Percentiles rank a stretch among this genome's conserved stretches.
Evolutionary conservation across 2,329 filamentous ascomycete species (phyloP).

Genomic region (Aotearoamyces nothofagi): DNA sequence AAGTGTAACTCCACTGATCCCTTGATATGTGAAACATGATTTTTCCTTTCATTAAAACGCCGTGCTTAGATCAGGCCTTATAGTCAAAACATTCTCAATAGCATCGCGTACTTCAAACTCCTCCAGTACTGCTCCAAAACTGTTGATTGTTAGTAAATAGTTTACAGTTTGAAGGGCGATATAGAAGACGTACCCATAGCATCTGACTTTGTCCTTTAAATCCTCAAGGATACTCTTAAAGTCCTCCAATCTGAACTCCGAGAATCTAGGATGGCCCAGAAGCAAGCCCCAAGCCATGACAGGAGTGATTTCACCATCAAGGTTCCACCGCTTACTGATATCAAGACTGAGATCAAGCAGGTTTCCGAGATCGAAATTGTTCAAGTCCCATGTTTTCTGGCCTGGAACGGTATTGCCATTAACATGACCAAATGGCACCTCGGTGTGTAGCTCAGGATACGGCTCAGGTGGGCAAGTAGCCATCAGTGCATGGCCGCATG

Average conservation of each 20-base stretch:
- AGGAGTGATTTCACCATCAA: slow-evolving; percentile 84
- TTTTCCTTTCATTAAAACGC: background rate
- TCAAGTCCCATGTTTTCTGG: slow-evolving; percentile 67
- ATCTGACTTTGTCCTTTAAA: slow-evolving; percentile 67
- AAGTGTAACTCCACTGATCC: no score
- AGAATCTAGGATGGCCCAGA: slow-evolving; percentile 53
- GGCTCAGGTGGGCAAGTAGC: slow-evolving; percentile 61
- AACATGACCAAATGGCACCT: slow-evolving; percentile 36
- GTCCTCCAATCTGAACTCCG: slow-evolving; percentile 50
- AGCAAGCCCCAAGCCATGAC: slow-evolving; percentile 90
- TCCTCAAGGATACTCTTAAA: slow-evolving; percentile 59
- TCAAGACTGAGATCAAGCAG: slow-evolving; percentile 80
- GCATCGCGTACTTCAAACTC: slow-evolving; percentile 40
- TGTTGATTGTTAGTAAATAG: slow-evolving; percentile 17
- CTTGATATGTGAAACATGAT: no score
- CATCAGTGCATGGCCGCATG: slow-evolving; percentile 89
- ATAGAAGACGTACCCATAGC: slow-evolving; percentile 63
- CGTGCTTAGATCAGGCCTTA: background rate
- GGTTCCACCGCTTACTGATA: slow-evolving; percentile 65
- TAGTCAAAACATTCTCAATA: slow-evolving; percentile 16
- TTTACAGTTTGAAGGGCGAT: slow-evolving; percentile 2
- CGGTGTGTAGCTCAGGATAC: slow-evolving; percentile 27
- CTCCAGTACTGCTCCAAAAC: slow-evolving; percentile 54
- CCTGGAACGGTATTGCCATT: slow-evolving; percentile 7
- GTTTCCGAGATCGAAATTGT: slow-evolving; percentile 61